phyloP scores from a whole-genome alignment of 768 basidiomycete genomes.

The Lactifluus piperatus region DNA sequence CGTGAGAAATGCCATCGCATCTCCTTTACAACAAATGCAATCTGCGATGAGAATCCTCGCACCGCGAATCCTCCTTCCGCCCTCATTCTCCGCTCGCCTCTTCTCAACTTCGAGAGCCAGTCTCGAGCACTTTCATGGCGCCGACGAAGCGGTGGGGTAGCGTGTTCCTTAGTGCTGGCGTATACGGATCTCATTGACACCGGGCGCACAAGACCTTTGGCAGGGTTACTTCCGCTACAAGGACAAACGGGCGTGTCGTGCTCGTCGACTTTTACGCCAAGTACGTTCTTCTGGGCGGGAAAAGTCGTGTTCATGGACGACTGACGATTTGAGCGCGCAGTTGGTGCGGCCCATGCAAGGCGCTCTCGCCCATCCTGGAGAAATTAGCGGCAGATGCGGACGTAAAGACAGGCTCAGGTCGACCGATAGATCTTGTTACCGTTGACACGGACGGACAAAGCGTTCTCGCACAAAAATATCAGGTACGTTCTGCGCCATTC shows the following conservation, averaged over 20 bases:
- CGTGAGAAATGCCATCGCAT: neutral
- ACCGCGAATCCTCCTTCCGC: neutral
- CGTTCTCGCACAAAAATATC: slow-evolving; percentile 41
- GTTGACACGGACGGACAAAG: slow-evolving; percentile 52
- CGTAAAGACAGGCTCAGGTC: slow-evolving; percentile 42
- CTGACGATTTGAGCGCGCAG: slow-evolving; percentile 32
- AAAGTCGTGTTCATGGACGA: neutral
- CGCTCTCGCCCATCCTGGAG: slow-evolving; percentile 62
- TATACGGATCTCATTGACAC: neutral
- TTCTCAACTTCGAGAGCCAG: slow-evolving; percentile 38
- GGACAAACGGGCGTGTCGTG: slow-evolving; percentile 42
- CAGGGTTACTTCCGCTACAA: slow-evolving; percentile 25
- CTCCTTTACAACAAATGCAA: neutral
- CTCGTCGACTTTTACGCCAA: slow-evolving; percentile 78
- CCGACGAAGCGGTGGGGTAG: slow-evolving; percentile 34
- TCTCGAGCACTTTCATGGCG: slow-evolving; percentile 37
- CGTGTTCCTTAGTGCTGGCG: neutral
- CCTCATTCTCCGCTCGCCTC: neutral
- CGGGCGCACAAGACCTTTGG: slow-evolving; percentile 28
- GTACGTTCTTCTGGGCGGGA: slow-evolving; percentile 31
- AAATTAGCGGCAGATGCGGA: slow-evolving; percentile 41
- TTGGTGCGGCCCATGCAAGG: slow-evolving; percentile 74
- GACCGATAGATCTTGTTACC: slow-evolving; percentile 62
- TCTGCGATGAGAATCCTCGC: neutral
- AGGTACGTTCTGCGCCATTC: slow-evolving; percentile 29